Evolutionary conservation across 352 stramenopile genomes (phyloP).

Genomic region (Pythium aphanidermatum): DNA sequence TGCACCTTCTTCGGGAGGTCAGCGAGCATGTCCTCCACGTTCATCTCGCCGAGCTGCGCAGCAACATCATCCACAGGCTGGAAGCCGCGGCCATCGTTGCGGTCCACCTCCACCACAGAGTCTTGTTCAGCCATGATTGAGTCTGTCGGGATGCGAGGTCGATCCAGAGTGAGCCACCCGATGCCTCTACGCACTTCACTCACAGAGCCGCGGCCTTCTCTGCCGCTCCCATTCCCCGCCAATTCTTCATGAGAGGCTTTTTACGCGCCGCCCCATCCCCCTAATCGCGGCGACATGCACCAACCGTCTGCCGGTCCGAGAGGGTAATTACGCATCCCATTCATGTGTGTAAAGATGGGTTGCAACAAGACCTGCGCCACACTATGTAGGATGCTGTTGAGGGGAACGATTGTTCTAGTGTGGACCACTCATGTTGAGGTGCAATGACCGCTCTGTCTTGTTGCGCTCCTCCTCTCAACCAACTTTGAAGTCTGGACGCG

Average conservation of each 20-base stretch:
- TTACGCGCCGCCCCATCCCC: slow-evolving; percentile 12
- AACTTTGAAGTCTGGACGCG: slow-evolving; percentile 20
- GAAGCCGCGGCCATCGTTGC: slow-evolving; percentile 54
- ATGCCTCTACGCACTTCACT: too few relatives aligned
- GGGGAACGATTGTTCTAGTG: not conserved
- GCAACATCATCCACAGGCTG: slow-evolving; percentile 43
- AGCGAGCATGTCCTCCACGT: slow-evolving; percentile 51
- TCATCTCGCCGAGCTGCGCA: slow-evolving; percentile 28
- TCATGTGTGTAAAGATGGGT: slow-evolving; percentile 14
- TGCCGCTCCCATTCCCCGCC: not conserved
- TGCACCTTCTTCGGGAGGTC: slow-evolving; percentile 67
- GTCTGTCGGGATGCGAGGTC: not conserved
- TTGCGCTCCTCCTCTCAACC: slow-evolving; percentile 11
- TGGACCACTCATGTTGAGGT: slow-evolving; percentile 6
- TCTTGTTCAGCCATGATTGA: slow-evolving; percentile 35
- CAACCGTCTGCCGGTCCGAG: slow-evolving; percentile 8
- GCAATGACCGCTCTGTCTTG: slow-evolving; percentile 10
- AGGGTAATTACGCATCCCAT: slow-evolving; percentile 12
- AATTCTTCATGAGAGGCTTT: slow-evolving; percentile 4
- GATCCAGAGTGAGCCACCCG: slow-evolving; percentile 15
- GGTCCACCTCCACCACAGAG: slow-evolving; percentile 55
- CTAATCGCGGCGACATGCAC: slow-evolving; percentile 4
- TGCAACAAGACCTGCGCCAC: not conserved
- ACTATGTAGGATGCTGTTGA: too few relatives aligned
- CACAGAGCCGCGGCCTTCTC: not conserved